Conservation (phyloP, 805 yeast genomes). For the Metschnikowia anglica region DNA sequence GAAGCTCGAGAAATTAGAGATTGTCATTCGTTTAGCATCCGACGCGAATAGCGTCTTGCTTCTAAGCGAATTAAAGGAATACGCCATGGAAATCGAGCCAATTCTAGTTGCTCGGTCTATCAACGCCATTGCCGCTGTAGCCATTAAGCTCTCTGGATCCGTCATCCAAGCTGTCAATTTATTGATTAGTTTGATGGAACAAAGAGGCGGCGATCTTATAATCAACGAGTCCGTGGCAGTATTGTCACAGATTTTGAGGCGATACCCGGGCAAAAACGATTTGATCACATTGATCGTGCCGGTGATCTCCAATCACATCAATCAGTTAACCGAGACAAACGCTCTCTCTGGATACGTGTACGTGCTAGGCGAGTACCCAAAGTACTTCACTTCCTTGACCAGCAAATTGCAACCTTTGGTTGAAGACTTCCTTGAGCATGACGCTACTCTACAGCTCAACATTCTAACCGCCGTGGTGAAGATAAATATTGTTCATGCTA, state of each 20-base stretch:
- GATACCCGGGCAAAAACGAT: slow-evolving; percentile 54
- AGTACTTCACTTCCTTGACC: slow-evolving; percentile 54
- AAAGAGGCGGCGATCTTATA: slow-evolving; percentile 60
- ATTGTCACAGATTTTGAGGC: slow-evolving; percentile 63
- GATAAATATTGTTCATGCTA: slow-evolving; percentile 33
- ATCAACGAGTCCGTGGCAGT: slow-evolving; percentile 61
- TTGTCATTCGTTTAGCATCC: slow-evolving; percentile 65
- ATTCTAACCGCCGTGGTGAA: slow-evolving; percentile 63
- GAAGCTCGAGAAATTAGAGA: slow-evolving; percentile 74
- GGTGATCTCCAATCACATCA: slow-evolving; percentile 48
- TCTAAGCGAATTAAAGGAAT: slow-evolving; percentile 72
- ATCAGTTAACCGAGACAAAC: slow-evolving; percentile 48
- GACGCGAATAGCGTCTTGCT: slow-evolving; percentile 57
- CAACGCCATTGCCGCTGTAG: slow-evolving; percentile 68
- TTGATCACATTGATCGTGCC: slow-evolving; percentile 54
- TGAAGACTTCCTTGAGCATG: slow-evolving; percentile 56
- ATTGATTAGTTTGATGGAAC: slow-evolving; percentile 56
- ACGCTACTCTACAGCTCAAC: slow-evolving; percentile 58
- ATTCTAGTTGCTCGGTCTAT: slow-evolving; percentile 69
- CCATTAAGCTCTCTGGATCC: slow-evolving; percentile 57
- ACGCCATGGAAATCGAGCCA: slow-evolving; percentile 81
- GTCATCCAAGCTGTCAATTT: slow-evolving; percentile 60
- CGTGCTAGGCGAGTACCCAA: slow-evolving; percentile 71
- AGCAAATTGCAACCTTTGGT: slow-evolving; percentile 47
- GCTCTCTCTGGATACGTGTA: slow-evolving; percentile 62